Evolutionary conservation across 2,329 filamentous ascomycete genomes (phyloP).

Genomic region (Ophiocordyceps sinensis): DNA sequence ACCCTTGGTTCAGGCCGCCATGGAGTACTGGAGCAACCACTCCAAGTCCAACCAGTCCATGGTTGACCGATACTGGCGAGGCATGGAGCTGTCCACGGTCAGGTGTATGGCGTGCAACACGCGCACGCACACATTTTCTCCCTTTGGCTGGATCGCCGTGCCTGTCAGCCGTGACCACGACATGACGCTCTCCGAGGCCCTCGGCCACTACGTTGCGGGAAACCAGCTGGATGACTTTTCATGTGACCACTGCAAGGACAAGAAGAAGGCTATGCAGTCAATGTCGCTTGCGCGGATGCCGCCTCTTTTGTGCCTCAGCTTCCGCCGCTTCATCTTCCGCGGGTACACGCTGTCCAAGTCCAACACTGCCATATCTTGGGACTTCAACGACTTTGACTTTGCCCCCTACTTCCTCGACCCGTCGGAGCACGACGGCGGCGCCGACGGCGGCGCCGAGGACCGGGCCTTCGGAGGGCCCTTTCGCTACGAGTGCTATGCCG

Average conservation of each 20-base stretch:
- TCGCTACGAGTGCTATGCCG: constrained; percentile 73
- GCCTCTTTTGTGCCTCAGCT: constrained; percentile 61
- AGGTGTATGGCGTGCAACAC: constrained; percentile 48
- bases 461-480: constrained; percentile 40
- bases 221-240: constrained; percentile 55
- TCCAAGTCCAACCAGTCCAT: constrained; percentile 57
- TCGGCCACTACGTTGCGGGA: constrained; percentile 53
- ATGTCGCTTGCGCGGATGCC: constrained; percentile 67
- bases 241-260: constrained; percentile 60
- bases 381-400: constrained; percentile 52
- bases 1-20: constrained; percentile 39
- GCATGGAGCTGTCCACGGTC: constrained; percentile 57
- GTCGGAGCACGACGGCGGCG: constrained; percentile 14
- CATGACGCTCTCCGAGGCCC: constrained; percentile 42
- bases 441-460: constrained; percentile 14
- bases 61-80: constrained; percentile 66
- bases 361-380: constrained; percentile 59
- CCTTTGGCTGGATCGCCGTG: constrained; percentile 40
- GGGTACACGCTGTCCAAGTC: constrained; percentile 42
- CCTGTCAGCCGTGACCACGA: constrained; percentile 17
- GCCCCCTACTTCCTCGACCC: constrained; percentile 25
- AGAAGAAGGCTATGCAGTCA: constrained; percentile 53
- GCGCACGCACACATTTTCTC: constrained; percentile 26
- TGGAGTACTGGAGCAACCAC: constrained; percentile 62
- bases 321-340: constrained; percentile 43